A percentile compares a stretch with the other conserved stretches of the same genome.
Evolutionary conservation across 345 rosid genomes (phyloP).

Genomic region (Eucalyptus viminalis): DNA sequence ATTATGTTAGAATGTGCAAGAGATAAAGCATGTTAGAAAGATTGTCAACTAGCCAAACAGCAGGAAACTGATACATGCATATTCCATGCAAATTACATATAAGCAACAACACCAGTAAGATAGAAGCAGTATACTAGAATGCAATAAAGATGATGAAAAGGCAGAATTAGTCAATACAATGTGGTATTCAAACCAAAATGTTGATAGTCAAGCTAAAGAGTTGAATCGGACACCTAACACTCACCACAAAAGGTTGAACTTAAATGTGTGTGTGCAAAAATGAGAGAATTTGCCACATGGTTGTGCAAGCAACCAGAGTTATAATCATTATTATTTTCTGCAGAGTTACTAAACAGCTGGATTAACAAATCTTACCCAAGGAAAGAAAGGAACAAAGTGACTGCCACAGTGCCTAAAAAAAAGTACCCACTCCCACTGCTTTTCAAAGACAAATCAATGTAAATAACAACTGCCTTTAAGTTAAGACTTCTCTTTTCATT

Average conservation of each 20-base stretch:
- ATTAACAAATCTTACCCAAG: neutral
- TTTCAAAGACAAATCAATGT: neutral
- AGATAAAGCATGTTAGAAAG: neutral
- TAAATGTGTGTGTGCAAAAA: neutral
- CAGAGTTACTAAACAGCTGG: neutral
- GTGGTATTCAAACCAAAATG: neutral
- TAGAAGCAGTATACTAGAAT: neutral
- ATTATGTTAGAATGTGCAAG: neutral
- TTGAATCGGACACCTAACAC: neutral
- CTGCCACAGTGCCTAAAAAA: neutral
- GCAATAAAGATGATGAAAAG: neutral
- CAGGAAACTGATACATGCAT: neutral
- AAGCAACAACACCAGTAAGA: neutral
- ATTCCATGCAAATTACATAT: neutral
- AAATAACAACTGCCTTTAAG: neutral
- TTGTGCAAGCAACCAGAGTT: neutral
- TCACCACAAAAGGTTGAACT: neutral
- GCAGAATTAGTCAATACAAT: neutral
- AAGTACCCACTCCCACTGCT: neutral
- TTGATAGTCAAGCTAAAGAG: neutral
- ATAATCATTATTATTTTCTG: neutral
- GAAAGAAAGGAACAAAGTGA: neutral
- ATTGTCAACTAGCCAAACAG: neutral
- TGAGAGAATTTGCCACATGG: neutral
- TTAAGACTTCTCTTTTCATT: neutral